These are phyloP conservation scores for Cladosporium oxysporum DNA, from an alignment of 2,329 filamentous ascomycete species.

Conservation along the genomic window DNA sequence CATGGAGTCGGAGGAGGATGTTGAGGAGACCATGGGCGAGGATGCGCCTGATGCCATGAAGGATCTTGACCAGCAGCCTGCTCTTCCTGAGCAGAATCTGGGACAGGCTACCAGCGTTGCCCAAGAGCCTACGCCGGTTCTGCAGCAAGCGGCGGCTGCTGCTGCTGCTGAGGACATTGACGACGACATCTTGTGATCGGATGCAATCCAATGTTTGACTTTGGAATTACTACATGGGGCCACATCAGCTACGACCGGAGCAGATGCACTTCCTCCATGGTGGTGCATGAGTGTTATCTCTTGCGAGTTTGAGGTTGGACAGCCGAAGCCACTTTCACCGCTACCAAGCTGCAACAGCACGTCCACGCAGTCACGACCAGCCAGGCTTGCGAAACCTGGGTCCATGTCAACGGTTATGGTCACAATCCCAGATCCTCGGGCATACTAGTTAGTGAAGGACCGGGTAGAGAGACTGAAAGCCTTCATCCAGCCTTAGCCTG, in stretches of 20 bases:
- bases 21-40: constrained; percentile 3
- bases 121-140: constrained; percentile 12
- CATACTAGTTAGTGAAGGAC: background rate
- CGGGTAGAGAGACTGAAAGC: background rate
- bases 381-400: background rate
- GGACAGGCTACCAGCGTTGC: constrained; percentile 7
- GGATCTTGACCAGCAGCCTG: constrained; percentile 17
- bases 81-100: constrained; percentile 16
- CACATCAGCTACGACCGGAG: background rate
- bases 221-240: background rate
- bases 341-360: background rate
- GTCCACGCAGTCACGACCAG: background rate
- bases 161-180: constrained; percentile 6
- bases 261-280: background rate
- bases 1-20: constrained; percentile 14
- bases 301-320: background rate
- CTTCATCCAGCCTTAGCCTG: background rate
- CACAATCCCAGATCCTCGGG: background rate
- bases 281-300: background rate
- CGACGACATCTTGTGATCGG: constrained; percentile 16
- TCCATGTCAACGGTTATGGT: background rate
- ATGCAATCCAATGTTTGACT: background rate
- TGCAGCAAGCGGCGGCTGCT: constrained; percentile 6
- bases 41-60: constrained; percentile 10
- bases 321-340: background rate